A percentile compares a stretch with the other conserved stretches of the same genome.
Evolutionary conservation across 768 basidiomycete species (phyloP).

Genomic region (Tubosaeta sp.): DNA sequence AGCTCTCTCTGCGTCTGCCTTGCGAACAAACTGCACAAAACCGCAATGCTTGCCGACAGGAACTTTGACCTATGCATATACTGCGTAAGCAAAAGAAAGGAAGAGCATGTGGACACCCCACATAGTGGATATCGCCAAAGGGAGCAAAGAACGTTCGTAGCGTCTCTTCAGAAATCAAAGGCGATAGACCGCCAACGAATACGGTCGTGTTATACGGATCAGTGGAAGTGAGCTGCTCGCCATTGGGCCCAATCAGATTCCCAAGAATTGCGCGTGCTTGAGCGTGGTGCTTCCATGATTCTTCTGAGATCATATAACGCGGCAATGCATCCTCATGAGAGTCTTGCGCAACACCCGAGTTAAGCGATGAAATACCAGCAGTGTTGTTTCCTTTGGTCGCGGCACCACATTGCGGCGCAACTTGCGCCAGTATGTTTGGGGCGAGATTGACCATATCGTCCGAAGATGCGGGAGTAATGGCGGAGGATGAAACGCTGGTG

Average conservation of each 20-base stretch:
- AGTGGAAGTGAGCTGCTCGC: conserved; percentile 79
- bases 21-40: conserved; percentile 91
- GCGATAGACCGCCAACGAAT: conserved; percentile 88
- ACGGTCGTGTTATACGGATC: conserved; percentile 97
- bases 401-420: conserved; percentile 44
- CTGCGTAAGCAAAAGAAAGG: conserved; percentile 1
- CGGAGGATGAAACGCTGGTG: conserved; percentile 47
- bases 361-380: conserved; percentile 27
- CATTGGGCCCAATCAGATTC: conserved; percentile 81
- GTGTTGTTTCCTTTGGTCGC: conserved; percentile 29
- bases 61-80: conserved; percentile 73
- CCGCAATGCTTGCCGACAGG: conserved; percentile 94
- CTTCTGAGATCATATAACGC: conserved; percentile 61
- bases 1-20: conserved; percentile 86
- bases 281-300: conserved; percentile 81
- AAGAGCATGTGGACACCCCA: conserved; percentile 34
- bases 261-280: conserved; percentile 81
- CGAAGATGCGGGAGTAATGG: conserved; percentile 43
- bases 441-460: conserved; percentile 52
- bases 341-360: conserved; percentile 40
- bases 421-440: conserved; percentile 43
- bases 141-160: conserved; percentile 86
- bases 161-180: conserved; percentile 87
- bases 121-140: conserved; percentile 93
- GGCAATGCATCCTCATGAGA: conserved; percentile 40